These are phyloP conservation scores for Sparassis latifolia DNA, from an alignment of 1,284 basidiomycete species.

Conservation along the genomic window DNA sequence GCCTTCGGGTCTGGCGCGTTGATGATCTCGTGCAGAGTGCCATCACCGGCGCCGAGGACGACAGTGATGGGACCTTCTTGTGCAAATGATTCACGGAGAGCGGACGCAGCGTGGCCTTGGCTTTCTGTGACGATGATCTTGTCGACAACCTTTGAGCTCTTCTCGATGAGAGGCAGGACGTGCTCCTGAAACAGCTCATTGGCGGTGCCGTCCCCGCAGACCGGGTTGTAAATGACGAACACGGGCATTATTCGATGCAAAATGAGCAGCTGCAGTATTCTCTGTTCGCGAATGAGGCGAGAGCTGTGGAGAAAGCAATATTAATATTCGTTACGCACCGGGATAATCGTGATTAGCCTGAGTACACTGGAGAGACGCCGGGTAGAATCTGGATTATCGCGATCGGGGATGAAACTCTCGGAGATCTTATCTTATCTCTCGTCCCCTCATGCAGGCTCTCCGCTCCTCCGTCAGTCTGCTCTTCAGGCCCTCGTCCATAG, in stretches of 20 bases:
- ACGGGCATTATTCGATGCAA: constrained; percentile 10
- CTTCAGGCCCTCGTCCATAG: constrained; percentile 4
- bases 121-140: constrained; percentile 45
- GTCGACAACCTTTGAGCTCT: constrained; percentile 31
- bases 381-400: background rate
- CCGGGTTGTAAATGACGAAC: constrained; percentile 47
- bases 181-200: constrained; percentile 46
- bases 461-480: constrained; percentile 7
- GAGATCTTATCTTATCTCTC: constrained; percentile 2
- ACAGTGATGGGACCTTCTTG: constrained; percentile 32
- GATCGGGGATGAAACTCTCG: background rate
- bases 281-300: background rate
- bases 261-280: background rate
- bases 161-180: constrained; percentile 59
- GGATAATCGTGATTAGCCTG: too few species aligned
- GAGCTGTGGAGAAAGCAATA: background rate
- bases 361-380: too few species aligned
- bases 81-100: constrained; percentile 39
- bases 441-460: background rate
- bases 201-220: constrained; percentile 36
- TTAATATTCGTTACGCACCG: too few species aligned
- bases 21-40: constrained; percentile 85
- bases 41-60: constrained; percentile 79
- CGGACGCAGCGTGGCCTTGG: constrained; percentile 52
- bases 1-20: constrained; percentile 28